Evolutionary conservation across 2,329 filamentous ascomycete genomes (phyloP), one percentile per base, ranked within the genome.

Genomic region (Trematosphaeria pertusa): DNA sequence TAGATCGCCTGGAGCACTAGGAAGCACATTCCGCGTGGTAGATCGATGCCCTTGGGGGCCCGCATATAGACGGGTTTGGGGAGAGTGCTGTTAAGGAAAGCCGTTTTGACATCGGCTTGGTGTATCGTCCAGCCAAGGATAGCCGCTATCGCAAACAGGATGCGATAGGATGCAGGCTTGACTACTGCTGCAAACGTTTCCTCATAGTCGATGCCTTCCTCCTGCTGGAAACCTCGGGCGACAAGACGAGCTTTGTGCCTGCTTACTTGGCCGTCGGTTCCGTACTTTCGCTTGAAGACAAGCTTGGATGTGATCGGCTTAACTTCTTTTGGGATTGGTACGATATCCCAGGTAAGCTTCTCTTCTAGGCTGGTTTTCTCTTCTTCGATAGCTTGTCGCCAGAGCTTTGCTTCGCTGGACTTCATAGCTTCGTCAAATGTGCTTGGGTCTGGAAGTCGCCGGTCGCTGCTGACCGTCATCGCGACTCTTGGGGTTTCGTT

Each of bases 41-140:
- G 49, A 2, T 18, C 28, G 22, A 56, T 55, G 3, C 55, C 49
- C 5, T 46, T 21, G 17, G 57, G 61, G 24, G 52, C 46, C 34
- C 56, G 22, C 14, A 69, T 50, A 32, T 62, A 69, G 9, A 70
- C 46, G 3, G 52, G 37, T 37, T 62, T 44, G 5, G 65, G 37
- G 18, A 70, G 49, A 8, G 52, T 31, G 1, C 57, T 51, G 37
- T 70, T 54, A 2, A 70, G 59, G 43, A 71, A 70, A 5, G 62
- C 54, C 1, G 61, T 67, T 46, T 64, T 65, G 26, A 69, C 56
- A 42, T 69, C 61, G 43, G 65, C 64, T 49, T 69, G 50, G 20
- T 67, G 44, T 31, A 64, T 60, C 31, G 62, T 37, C 5, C 49
- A 42, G 37, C 57, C 52, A 3, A 55, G 40, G 8, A 50, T 42